Conservation (phyloP, 148 eudicot species). For the Beta vulgaris region DNA sequence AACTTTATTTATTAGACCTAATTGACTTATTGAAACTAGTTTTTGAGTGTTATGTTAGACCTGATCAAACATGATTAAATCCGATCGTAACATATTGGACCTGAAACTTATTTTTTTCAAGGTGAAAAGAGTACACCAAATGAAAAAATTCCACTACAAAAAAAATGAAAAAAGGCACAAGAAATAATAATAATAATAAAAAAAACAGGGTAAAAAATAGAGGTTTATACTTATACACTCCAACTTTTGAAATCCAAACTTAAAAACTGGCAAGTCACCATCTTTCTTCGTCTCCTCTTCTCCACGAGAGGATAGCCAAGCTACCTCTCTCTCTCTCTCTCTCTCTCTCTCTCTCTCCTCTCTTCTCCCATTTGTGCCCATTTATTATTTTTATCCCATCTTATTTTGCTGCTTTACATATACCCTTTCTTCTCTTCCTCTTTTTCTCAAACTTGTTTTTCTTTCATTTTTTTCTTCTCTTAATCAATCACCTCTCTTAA, state of each 20-base stretch:
- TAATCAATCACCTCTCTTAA: too few relatives aligned
- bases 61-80: too few relatives aligned
- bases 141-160: not conserved
- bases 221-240: slow-evolving; percentile 5
- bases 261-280: slow-evolving; percentile 47
- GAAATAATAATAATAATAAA: slow-evolving; percentile 1
- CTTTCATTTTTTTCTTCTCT: slow-evolving; percentile 21
- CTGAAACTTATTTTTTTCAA: too few relatives aligned
- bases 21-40: too few relatives aligned
- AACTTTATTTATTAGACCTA: too few relatives aligned
- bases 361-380: slow-evolving; percentile 25
- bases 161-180: too few relatives aligned
- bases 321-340: slow-evolving; percentile 28
- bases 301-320: slow-evolving; percentile 65
- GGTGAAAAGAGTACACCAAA: too few relatives aligned
- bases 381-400: slow-evolving; percentile 34
- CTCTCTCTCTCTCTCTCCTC: slow-evolving; percentile 31
- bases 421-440: slow-evolving; percentile 32
- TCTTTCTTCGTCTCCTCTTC: slow-evolving; percentile 57
- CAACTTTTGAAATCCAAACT: slow-evolving; percentile 25
- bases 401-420: slow-evolving; percentile 39
- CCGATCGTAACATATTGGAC: too few relatives aligned
- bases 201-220: not conserved
- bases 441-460: slow-evolving; percentile 17
- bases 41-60: too few relatives aligned